phyloP scores from a whole-genome alignment of 352 stramenopile species.

The Phytophthora sp. region DNA sequence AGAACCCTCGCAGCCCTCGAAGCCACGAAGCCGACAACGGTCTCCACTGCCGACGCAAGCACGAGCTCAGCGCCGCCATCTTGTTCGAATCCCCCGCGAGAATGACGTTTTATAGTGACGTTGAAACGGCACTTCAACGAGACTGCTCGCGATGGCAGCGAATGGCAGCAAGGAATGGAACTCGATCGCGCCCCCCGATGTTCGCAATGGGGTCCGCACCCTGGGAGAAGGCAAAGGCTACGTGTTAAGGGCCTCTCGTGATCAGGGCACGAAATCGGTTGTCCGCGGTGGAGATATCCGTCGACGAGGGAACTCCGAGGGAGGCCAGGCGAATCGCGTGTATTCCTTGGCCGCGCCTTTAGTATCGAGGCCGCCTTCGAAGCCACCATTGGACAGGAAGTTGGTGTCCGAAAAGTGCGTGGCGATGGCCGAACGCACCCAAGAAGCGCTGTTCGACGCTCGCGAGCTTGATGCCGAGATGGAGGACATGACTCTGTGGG shows the following conservation, averaged over 20 bases:
- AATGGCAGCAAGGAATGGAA: slow-evolving; percentile 22
- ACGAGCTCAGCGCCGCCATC: slow-evolving; percentile 1
- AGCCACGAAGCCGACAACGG: slow-evolving; percentile 18
- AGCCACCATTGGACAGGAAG: slow-evolving; percentile 13
- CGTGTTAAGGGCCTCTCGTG: slow-evolving; percentile 7
- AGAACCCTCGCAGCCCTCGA: slow-evolving; percentile 23
- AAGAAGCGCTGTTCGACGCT: slow-evolving; percentile 44
- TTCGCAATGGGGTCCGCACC: not conserved
- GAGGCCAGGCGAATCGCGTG: slow-evolving; percentile 20
- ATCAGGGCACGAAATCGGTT: not conserved
- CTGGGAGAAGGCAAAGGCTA: slow-evolving; percentile 13
- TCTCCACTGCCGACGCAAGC: slow-evolving; percentile 15
- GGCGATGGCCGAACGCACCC: slow-evolving; percentile 37
- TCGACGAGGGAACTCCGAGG: slow-evolving; percentile 34
- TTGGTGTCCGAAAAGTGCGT: slow-evolving; percentile 46
- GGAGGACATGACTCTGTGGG: slow-evolving; percentile 49
- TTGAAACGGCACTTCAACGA: slow-evolving; percentile 30
- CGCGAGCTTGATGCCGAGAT: slow-evolving; percentile 41
- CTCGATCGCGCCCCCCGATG: slow-evolving; percentile 4
- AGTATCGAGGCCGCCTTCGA: slow-evolving; percentile 10
- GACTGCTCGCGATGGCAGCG: slow-evolving; percentile 10
- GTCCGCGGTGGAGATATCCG: slow-evolving; percentile 7
- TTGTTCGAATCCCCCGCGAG: not conserved
- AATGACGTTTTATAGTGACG: slow-evolving; percentile 8
- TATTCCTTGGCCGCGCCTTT: slow-evolving; percentile 19